Base-by-base conservation (phyloP, 202 grass and related monocot genomes). In the Carex arenaria region DNA sequence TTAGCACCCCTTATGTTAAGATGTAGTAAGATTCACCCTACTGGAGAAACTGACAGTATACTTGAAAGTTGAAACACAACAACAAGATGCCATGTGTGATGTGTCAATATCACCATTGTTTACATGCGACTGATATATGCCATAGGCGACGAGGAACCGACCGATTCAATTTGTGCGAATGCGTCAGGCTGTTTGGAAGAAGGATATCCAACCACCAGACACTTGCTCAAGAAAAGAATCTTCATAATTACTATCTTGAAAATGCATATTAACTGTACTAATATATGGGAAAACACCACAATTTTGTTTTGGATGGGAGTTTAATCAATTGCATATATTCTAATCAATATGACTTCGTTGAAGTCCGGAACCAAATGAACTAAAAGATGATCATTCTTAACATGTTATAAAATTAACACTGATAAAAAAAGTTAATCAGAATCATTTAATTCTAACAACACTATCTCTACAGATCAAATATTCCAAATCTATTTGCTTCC, bases 21-120 rank as follows among this genome's bases (percentile, higher is more conserved):
- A 36, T 36, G 34, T 4, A 36, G 4, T 36, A 36, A 36, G 34
- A 36, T 36, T 4, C 34, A 0, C 34, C 34, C 6, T 67, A 12
- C 63, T 85, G 13, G 23, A 22, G 11, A 76, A 53, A 52, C 70
- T 32, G 5, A 49, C 70, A 31, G 83, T 85, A 40, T 32, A 52
- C 40, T 78, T 85, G 7, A 64, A 5, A 52, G 22, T 78, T 85
- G 7, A 64, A 5, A 4, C 55, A 70, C 30, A 85, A 56, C 72
- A 22, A 78, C 55, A 63, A 30, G 19, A 32, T 36, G 34, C 26
- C 26, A 26, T 26, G 26, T 52, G 55, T 57, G 70, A 13, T 85
- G 70, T 65, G 55, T 36, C 8, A 67, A 43, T 65, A 78, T 85
- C 71, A 78, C 40, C 20, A 73, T 85, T 36, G 42, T 10, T 13